Percentiles rank a stretch among this genome's conserved stretches.
These are phyloP conservation scores for Candida chauliodis DNA, from an alignment of 805 yeast genomes.

Conservation along the genomic window DNA sequence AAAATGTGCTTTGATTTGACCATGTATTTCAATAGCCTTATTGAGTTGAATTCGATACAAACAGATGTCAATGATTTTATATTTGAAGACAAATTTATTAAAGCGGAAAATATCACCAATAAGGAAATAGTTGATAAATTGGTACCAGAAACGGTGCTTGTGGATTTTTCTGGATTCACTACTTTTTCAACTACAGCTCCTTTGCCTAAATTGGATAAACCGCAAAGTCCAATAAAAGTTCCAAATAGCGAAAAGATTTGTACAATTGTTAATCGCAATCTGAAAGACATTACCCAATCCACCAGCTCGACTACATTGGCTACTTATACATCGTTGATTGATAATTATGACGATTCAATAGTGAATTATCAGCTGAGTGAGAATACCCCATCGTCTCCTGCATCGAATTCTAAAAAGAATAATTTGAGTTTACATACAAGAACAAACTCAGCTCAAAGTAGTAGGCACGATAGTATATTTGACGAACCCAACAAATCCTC, in stretches of 20 bases:
- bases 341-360: constrained; percentile 21
- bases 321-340: constrained; percentile 28
- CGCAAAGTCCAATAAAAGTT: neutral
- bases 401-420: neutral
- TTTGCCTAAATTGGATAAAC: constrained; percentile 1
- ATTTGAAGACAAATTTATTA: constrained; percentile 1
- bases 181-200: constrained; percentile 4
- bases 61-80: constrained; percentile 12
- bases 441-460: constrained; percentile 3
- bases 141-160: neutral
- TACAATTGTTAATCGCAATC: constrained; percentile 13
- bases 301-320: constrained; percentile 20
- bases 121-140: neutral
- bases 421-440: neutral
- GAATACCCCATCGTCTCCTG: too few species aligned
- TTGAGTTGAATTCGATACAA: constrained; percentile 11
- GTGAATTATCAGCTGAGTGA: neutral
- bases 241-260: neutral
- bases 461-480: constrained; percentile 4
- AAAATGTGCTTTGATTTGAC: constrained; percentile 23
- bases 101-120: neutral
- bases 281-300: constrained; percentile 15
- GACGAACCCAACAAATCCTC: neutral
- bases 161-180: neutral
- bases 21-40: constrained; percentile 20